Evolutionary conservation across 257 asterid species (phyloP), one percentile per base, ranked within the genome.

Genomic region (Asclepias syriaca): DNA sequence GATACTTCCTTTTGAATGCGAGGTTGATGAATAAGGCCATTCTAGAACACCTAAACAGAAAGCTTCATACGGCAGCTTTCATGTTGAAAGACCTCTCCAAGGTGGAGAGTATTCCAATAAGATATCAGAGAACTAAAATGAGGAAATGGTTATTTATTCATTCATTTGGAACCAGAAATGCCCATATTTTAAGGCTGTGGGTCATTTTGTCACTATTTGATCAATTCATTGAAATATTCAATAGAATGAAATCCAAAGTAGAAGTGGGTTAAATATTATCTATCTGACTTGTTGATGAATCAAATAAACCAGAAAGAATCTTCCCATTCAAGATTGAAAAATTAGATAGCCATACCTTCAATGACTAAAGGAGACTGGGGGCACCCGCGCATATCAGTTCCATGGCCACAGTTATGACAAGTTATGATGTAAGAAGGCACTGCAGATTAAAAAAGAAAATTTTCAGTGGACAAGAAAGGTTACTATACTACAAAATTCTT

Each of bases 351-450:
- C 77, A 29, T 81, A 94, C 99, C 99, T 90, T 86, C 91, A 57
- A 84, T 87, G 68, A 79, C 79, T 83, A 88, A 78, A 71, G 90
- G 99, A 75, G 97, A 87, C 79, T 94, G 99, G 61, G 99, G 98
- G 71, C 99, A 94, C 58, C 99, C 99, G 1, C 97, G 96, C 86
- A 94, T 60, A 83, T 94, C 98, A 39, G 93, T 81, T 75, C 99
- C 98, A 56, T 94, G 99, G 78, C 99, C 98, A 82, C 99, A 94
- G 78, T 94, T 94, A 74, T 89, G 89, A 66, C 99, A 94, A 68
- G 86, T 80, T 64, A 90, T 81, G 77, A 84, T 80, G 87, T 78
- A 92, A 65, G 99, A 82, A 46, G 99, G 99, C 98, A 91, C 99
- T 94, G 90, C 55, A 70, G 80, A 72, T 68, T 49, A 29, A 22